Percentiles rank a stretch among this genome's conserved stretches.
Evolutionary conservation across 139 green algal genomes (phyloP).

Genomic region (Coelastrella sp.): DNA sequence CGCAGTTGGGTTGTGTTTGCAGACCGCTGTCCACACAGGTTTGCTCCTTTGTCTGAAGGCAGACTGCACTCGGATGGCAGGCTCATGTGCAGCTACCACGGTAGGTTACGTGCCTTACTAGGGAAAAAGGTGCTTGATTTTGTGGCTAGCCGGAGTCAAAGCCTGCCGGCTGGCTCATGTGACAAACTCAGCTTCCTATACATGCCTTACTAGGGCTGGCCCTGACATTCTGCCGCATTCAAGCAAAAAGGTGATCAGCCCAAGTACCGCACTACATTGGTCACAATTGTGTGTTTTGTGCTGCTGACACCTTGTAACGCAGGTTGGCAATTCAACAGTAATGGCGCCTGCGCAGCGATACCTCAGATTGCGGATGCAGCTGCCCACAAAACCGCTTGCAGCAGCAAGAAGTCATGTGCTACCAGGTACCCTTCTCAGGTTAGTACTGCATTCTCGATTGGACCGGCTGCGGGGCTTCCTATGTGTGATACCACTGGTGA

Average conservation of each 20-base stretch:
- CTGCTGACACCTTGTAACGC: not conserved
- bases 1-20: slow-evolving; percentile 40
- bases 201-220: too few species aligned
- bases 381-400: slow-evolving; percentile 20
- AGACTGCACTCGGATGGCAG: slow-evolving; percentile 46
- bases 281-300: not conserved
- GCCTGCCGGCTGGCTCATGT: too few species aligned
- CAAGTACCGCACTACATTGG: too few species aligned
- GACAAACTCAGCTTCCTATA: too few species aligned
- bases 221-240: too few species aligned
- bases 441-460: too few species aligned
- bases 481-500: too few species aligned
- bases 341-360: slow-evolving; percentile 35
- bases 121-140: too few species aligned
- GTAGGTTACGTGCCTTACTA: not conserved
- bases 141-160: too few species aligned
- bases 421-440: too few species aligned
- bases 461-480: too few species aligned
- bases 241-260: too few species aligned
- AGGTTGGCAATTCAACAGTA: slow-evolving; percentile 37
- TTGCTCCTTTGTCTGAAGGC: slow-evolving; percentile 57
- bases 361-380: slow-evolving; percentile 39
- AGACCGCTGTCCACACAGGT: slow-evolving; percentile 47
- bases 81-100: slow-evolving; percentile 56
- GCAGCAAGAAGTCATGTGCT: slow-evolving; percentile 32